phyloP scores from a whole-genome alignment of 2,329 filamentous ascomycete genomes.

The Pestalotiopsis sp. region DNA sequence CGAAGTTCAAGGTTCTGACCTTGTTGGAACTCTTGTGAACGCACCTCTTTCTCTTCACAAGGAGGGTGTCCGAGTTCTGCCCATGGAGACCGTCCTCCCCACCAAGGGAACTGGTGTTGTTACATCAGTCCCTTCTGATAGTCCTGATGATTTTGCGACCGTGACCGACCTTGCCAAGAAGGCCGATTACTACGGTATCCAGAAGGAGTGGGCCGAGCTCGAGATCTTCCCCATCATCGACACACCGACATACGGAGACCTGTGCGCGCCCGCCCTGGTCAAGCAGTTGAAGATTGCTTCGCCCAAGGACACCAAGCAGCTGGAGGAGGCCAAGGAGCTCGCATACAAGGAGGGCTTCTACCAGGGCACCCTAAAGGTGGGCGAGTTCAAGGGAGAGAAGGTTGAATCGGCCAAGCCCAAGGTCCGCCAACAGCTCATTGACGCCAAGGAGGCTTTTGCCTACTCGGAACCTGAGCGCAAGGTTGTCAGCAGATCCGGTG shows the following conservation, averaged over 20 bases:
- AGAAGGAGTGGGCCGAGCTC: conserved; percentile 93
- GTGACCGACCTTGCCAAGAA: conserved; percentile 89
- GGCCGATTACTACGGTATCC: conserved; percentile 91
- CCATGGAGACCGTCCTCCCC: conserved; percentile 91
- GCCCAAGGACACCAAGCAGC: conserved; percentile 88
- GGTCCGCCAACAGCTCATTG: conserved; percentile 75
- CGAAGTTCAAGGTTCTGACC: conserved; percentile 73
- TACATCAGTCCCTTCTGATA: conserved; percentile 93
- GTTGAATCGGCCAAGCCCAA: conserved; percentile 87
- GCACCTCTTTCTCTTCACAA: conserved; percentile 87
- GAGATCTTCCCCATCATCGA: conserved; percentile 88
- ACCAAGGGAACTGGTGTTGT: conserved; percentile 97
- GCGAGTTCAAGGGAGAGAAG: conserved; percentile 83
- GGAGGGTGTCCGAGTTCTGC: conserved; percentile 81
- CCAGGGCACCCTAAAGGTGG: conserved; percentile 85
- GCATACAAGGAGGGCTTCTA: conserved; percentile 98
- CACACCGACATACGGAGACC: conserved; percentile 83
- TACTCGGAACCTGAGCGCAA: conserved; percentile 92
- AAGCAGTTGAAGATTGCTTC: conserved; percentile 96
- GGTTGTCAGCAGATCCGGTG: conserved; percentile 85
- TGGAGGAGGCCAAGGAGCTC: conserved; percentile 91
- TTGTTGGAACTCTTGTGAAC: conserved; percentile 85
- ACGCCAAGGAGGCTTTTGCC: conserved; percentile 77
- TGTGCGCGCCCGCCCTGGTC: conserved; percentile 79
- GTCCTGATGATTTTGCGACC: conserved; percentile 92